These are phyloP conservation scores for Mollisiaceae sp. DNA, from an alignment of 2,329 filamentous ascomycete species.

Conservation along the genomic window DNA sequence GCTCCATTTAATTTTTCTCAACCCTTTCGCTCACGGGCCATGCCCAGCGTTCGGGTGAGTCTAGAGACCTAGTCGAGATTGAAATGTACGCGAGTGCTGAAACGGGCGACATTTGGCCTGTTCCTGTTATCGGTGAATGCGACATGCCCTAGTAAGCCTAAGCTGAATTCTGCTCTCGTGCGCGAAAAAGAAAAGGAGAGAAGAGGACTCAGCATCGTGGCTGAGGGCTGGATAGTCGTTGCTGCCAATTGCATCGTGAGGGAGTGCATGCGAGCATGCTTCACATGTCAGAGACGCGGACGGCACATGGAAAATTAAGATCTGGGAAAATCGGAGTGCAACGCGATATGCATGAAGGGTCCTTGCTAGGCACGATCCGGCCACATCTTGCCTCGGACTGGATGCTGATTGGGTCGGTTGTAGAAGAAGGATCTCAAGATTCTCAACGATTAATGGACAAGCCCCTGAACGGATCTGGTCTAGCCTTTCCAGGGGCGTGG, in stretches of 20 bases:
- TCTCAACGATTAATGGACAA: conserved; percentile 3
- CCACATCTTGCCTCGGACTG: not conserved
- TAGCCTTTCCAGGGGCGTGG: not conserved
- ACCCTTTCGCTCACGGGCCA: conserved; percentile 2
- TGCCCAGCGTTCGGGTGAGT: conserved; percentile 3
- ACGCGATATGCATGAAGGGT: conserved; percentile 1
- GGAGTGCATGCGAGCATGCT: not conserved
- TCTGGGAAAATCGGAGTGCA: not conserved
- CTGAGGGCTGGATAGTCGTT: not conserved
- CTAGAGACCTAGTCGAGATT: not conserved
- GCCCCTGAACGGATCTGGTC: not conserved
- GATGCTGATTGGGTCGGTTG: not conserved
- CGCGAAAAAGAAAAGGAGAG: not conserved
- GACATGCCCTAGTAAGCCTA: not conserved
- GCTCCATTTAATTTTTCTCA: conserved; percentile 9
- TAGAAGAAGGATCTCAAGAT: not conserved
- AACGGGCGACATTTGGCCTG: not conserved
- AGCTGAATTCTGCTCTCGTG: not conserved
- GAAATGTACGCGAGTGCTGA: not conserved
- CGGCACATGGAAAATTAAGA: conserved; percentile 3
- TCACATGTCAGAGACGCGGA: not conserved
- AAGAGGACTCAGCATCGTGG: not conserved
- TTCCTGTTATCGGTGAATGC: not conserved
- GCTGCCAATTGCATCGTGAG: conserved; percentile 6
- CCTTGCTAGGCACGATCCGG: not conserved